A percentile compares a stretch with the other conserved stretches of the same genome.
These are phyloP conservation scores for Tulasnella calospora DNA, from an alignment of 768 basidiomycete genomes.

Conservation along the genomic window DNA sequence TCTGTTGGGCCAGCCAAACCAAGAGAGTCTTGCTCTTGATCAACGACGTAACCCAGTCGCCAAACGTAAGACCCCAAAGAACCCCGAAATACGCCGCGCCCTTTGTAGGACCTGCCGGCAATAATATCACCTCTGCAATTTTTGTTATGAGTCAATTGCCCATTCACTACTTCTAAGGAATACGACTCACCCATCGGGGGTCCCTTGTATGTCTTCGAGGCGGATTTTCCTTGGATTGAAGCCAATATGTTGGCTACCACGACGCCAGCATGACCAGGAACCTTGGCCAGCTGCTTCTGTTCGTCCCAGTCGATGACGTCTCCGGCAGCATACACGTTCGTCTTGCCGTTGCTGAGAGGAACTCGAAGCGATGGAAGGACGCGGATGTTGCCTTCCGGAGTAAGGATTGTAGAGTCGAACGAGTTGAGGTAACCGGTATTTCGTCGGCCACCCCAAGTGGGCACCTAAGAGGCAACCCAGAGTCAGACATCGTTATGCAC, in stretches of 20 bases:
- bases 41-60: constrained; percentile 23
- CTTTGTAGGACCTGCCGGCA: constrained; percentile 20
- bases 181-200: constrained; percentile 1
- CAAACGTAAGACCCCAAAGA: constrained; percentile 29
- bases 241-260: constrained; percentile 27
- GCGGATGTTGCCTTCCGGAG: constrained; percentile 26
- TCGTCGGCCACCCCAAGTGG: constrained; percentile 24
- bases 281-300: constrained; percentile 29
- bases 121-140: not conserved
- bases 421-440: constrained; percentile 26
- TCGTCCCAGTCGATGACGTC: constrained; percentile 30
- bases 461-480: constrained; percentile 5
- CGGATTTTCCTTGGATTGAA: constrained; percentile 6
- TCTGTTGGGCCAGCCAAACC: not conserved
- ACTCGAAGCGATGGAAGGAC: constrained; percentile 31
- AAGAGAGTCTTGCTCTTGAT: constrained; percentile 28
- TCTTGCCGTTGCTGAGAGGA: constrained; percentile 24
- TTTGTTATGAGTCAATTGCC: not conserved
- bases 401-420: constrained; percentile 27
- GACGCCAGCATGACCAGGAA: constrained; percentile 25
- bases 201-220: not conserved
- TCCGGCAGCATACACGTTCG: constrained; percentile 29
- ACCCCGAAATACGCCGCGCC: constrained; percentile 20
- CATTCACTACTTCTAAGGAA: not conserved
- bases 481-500: not conserved